Evolutionary conservation across 2,329 filamentous ascomycete genomes (phyloP), one percentile per base, ranked within the genome.

Genomic region (Microdochium bolleyi): DNA sequence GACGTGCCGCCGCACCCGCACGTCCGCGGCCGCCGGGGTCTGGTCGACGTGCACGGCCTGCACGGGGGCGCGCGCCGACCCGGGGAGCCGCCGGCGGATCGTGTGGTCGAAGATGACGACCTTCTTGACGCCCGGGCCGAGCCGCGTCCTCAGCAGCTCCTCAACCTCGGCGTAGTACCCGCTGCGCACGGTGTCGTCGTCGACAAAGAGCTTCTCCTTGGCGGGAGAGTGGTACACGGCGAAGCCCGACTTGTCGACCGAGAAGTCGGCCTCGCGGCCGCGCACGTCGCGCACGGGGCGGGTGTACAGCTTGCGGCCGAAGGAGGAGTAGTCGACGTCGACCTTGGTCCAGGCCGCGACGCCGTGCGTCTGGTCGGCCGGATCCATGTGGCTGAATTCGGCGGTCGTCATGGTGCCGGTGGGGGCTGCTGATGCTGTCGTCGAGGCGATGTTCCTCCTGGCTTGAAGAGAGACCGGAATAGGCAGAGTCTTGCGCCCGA

Each of bases 101-200:
- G 85, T 88, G 65, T 89, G 85, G 66, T 89, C 85, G 63, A 89
- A 89, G 54, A 88, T 84, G 54, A 83, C 75, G 11, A 89, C 76
- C 55, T 82, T 82, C 52, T 78, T 79, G 51, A 84, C 70, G 0
- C 74, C 77, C 0, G 76, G 71, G 0, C 24, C 24, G 3, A 87
- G 70, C 48, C 78, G 77, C 25, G 73, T 66, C 13, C 74, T 73
- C 2, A 88, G 69, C 1, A 87, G 65, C 0, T 68, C 63, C 58
- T 86, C 81, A 1, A 87, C 77, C 59, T 87, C 83, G 21, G 64
- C 61, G 61, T 88, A 88, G 67, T 88, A 88, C 0, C 67, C 70
- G 0, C 64, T 60, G 37, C 82, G 74, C 8, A 87, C 76, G 13
- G 75, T 72, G 0, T 60, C 62, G 16, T 85, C 81, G 52, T 84